Conservation (phyloP, 2,329 filamentous ascomycete genomes). For the Aaosphaeria pasadenensis region DNA sequence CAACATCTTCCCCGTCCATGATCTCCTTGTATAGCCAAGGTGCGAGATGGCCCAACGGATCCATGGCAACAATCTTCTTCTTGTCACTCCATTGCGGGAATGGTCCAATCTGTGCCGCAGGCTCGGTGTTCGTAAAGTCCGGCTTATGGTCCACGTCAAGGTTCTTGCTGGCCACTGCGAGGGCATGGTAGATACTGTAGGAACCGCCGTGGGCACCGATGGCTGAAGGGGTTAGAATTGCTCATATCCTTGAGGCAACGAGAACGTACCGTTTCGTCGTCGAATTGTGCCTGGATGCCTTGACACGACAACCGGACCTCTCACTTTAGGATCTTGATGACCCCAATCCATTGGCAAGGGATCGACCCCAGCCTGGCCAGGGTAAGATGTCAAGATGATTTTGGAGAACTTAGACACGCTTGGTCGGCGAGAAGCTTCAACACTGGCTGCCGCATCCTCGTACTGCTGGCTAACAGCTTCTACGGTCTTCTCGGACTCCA, state of each 20-base stretch:
- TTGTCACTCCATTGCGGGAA: constrained; percentile 86
- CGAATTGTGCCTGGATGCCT: constrained; percentile 72
- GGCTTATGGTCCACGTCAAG: constrained; percentile 77
- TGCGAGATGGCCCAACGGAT: constrained; percentile 84
- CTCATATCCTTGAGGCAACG: not conserved
- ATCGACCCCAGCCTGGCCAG: constrained; percentile 89
- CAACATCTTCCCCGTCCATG: constrained; percentile 75
- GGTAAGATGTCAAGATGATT: constrained; percentile 79
- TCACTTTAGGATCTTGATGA: constrained; percentile 65
- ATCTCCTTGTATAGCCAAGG: constrained; percentile 79
- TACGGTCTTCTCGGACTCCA: constrained; percentile 30
- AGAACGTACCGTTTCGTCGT: constrained; percentile 68
- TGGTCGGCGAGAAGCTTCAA: constrained; percentile 35
- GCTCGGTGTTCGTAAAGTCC: constrained; percentile 82
- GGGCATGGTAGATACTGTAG: constrained; percentile 92
- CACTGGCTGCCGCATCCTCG: constrained; percentile 30
- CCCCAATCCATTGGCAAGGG: constrained; percentile 90
- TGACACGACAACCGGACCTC: constrained; percentile 87
- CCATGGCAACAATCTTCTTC: constrained; percentile 97
- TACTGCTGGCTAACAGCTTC: constrained; percentile 40
- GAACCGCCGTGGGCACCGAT: constrained; percentile 80
- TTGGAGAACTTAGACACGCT: constrained; percentile 53
- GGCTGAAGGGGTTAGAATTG: constrained; percentile 38
- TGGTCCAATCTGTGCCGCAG: constrained; percentile 82
- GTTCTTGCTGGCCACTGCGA: constrained; percentile 89